A percentile compares a stretch with the other conserved stretches of the same genome.
Evolutionary conservation across 2,329 filamentous ascomycete genomes (phyloP).

Genomic region (Teratosphaeria nubilosa): DNA sequence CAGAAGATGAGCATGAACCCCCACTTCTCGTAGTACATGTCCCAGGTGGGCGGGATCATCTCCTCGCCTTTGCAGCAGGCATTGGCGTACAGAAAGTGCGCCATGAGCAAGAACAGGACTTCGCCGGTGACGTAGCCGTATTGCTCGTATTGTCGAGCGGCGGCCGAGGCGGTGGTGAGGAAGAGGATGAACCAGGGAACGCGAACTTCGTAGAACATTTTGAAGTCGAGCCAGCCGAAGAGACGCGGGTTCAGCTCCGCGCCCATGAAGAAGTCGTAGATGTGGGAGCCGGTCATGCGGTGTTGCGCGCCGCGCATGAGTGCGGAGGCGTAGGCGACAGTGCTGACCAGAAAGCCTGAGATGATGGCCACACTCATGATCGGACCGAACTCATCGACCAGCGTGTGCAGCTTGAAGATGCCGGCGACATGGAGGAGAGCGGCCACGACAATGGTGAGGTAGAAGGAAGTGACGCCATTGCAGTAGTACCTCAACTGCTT

Average conservation of each 20-base stretch:
- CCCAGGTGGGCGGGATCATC: slow-evolving; percentile 81
- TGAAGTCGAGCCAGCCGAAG: slow-evolving; percentile 68
- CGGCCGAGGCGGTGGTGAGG: slow-evolving; percentile 64
- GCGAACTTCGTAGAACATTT: slow-evolving; percentile 93
- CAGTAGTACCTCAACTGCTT: slow-evolving; percentile 92
- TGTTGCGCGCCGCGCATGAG: slow-evolving; percentile 71
- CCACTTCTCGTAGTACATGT: slow-evolving; percentile 96
- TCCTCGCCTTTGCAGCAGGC: slow-evolving; percentile 89
- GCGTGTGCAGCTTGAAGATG: slow-evolving; percentile 77
- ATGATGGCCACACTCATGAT: slow-evolving; percentile 88
- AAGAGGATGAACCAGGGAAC: slow-evolving; percentile 88
- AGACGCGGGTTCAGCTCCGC: slow-evolving; percentile 78
- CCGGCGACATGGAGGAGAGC: slow-evolving; percentile 70
- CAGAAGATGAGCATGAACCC: slow-evolving; percentile 98
- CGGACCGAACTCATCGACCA: slow-evolving; percentile 91
- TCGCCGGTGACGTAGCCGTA: slow-evolving; percentile 84
- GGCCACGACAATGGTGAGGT: slow-evolving; percentile 66
- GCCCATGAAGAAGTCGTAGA: slow-evolving; percentile 90
- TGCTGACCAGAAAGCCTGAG: slow-evolving; percentile 73
- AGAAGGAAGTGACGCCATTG: slow-evolving; percentile 79
- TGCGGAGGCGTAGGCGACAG: slow-evolving; percentile 80
- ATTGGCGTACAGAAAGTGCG: slow-evolving; percentile 85
- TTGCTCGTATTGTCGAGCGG: slow-evolving; percentile 70
- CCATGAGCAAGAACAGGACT: slow-evolving; percentile 73
- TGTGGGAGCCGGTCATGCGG: slow-evolving; percentile 73